Evolutionary conservation across 495 filamentous ascomycete species (phyloP), one percentile per base, ranked within the genome.

Genomic region (Trichoderma gamsii): DNA sequence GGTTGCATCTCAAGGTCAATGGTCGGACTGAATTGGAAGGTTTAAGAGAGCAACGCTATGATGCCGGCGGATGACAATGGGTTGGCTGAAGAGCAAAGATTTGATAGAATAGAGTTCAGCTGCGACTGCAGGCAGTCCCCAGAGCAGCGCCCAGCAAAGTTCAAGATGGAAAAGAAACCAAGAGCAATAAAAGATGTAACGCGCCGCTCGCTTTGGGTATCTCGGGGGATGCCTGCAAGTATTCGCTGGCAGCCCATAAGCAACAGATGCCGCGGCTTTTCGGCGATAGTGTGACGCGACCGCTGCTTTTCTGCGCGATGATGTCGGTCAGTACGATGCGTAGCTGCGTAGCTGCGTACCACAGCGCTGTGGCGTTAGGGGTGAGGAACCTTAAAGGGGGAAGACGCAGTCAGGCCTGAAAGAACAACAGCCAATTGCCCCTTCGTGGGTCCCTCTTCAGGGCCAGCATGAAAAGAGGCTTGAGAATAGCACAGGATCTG

Each of bases 171-270:
- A 21, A 21, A 21, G 18, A 23, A 21, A 52, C 9, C 18, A 23
- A 52, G n/a, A 21, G 49, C 21, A 21, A 21, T 51, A 11, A 52
- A 52, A 49, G 49, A 23, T 52, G 49, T 52, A 52, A 52, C 49
- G 49, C 49, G 49, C 49, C 49, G 49, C 49, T 52, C 49, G 49
- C 49, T 25, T 52, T 52, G 49, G 49, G 21, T 52, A 23, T 21
- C 35, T 52, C 8, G 49, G 21, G 49, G 49, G 49, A 52, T 52
- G 49, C 49, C 49, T 21, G 49, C n/a, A 52, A 52, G 49, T 18
- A 52, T 52, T 21, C 21, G 49, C 49, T 52, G 49, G 49, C 21
- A 38, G 35, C 35, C 35, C 35, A 38, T 6, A 38, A 29, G 29
- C 29, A 29, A 29, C 5, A 38, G 49, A 11, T 52, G 49, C 49